A percentile compares a stretch with the other conserved stretches of the same genome.
These are phyloP conservation scores for Dichotomopilus funicola DNA, from an alignment of 2,329 filamentous ascomycete genomes.

Conservation along the genomic window DNA sequence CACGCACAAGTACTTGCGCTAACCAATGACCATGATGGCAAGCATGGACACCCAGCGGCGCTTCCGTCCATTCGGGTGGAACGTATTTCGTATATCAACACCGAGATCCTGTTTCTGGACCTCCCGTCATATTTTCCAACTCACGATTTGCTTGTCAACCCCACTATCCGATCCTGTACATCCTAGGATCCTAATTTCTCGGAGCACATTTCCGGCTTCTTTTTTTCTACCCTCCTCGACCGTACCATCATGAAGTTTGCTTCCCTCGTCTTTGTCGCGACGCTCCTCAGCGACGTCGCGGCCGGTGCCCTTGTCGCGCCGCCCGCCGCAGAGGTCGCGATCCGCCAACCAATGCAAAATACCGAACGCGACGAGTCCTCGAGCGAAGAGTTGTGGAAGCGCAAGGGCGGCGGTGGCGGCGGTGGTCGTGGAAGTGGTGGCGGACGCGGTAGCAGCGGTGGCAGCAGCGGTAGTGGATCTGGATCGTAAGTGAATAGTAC, in stretches of 20 bases:
- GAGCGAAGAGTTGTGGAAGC: constrained; percentile 48
- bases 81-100: too few relatives aligned
- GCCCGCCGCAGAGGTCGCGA: constrained; percentile 14
- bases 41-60: too few relatives aligned
- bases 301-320: constrained; percentile 23
- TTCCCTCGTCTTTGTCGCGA: constrained; percentile 12
- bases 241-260: constrained; percentile 12
- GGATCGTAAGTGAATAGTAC: constrained; percentile 19
- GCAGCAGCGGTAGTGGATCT: constrained; percentile 34
- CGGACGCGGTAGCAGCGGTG: constrained; percentile 28
- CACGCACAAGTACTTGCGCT: too few relatives aligned
- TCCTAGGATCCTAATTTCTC: background rate
- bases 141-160: too few relatives aligned
- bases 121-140: too few relatives aligned
- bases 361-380: constrained; percentile 15
- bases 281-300: constrained; percentile 17
- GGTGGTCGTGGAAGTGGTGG: constrained; percentile 38
- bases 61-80: too few relatives aligned
- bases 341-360: constrained; percentile 8
- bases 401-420: constrained; percentile 53
- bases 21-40: too few relatives aligned
- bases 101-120: too few relatives aligned
- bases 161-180: too few relatives aligned
- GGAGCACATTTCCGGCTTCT: background rate
- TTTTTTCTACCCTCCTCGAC: background rate